A percentile compares a stretch with the other conserved stretches of the same genome.
Conservation (phyloP, 2,329 filamentous ascomycete species). For the Chrysosporium queenslandicum region DNA sequence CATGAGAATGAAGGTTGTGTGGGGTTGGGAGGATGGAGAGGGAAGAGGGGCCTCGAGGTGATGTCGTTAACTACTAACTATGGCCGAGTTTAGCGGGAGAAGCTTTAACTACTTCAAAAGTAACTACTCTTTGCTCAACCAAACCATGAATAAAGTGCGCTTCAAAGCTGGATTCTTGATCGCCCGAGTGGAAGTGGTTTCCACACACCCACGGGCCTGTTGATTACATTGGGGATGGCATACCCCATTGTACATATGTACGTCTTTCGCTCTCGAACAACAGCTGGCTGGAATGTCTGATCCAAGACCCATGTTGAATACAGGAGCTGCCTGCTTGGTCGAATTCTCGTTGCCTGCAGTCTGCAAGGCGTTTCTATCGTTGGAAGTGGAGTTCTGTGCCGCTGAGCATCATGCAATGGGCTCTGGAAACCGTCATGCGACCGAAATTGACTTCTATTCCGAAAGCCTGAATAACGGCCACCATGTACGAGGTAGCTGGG, state of each 20-base stretch:
- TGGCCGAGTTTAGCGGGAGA: neutral
- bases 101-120: neutral
- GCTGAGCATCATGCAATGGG: too few relatives aligned
- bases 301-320: too few relatives aligned
- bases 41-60: slow-evolving; percentile 6
- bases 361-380: neutral
- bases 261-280: too few relatives aligned
- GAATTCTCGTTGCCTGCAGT: neutral
- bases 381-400: neutral
- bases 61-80: too few relatives aligned
- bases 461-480: too few relatives aligned
- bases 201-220: too few relatives aligned
- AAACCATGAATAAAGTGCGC: neutral
- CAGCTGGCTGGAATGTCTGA: too few relatives aligned
- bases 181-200: neutral
- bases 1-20: neutral
- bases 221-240: too few relatives aligned
- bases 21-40: neutral
- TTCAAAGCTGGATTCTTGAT: neutral
- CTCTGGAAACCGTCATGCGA: too few relatives aligned
- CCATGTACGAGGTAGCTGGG: too few relatives aligned
- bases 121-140: neutral
- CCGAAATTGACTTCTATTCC: too few relatives aligned
- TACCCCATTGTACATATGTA: too few relatives aligned
- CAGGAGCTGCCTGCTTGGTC: neutral